Conservation (phyloP, 768 basidiomycete genomes). For the Floccularia luteovirens region DNA sequence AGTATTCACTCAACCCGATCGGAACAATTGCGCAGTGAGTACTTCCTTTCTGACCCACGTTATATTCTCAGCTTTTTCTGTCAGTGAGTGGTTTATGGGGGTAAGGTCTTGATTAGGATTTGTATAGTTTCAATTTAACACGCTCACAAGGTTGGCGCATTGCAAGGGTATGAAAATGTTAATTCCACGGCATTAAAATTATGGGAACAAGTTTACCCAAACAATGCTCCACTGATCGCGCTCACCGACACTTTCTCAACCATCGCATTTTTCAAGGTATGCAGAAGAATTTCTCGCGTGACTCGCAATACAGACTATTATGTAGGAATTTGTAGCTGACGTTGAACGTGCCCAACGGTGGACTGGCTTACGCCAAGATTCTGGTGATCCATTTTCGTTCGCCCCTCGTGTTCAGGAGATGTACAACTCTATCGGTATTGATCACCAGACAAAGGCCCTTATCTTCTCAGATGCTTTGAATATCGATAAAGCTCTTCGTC, state of each 20-base stretch:
- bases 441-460: constrained; percentile 56
- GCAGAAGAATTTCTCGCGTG: constrained; percentile 1
- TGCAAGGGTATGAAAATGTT: constrained; percentile 74
- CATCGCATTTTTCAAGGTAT: constrained; percentile 72
- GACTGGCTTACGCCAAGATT: constrained; percentile 87
- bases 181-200: constrained; percentile 71
- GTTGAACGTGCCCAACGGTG: constrained; percentile 61
- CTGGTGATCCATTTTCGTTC: constrained; percentile 83
- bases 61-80: constrained; percentile 1
- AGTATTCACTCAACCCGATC: constrained; percentile 54
- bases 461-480: constrained; percentile 83
- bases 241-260: constrained; percentile 96
- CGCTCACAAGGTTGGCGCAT: constrained; percentile 58
- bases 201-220: constrained; percentile 75
- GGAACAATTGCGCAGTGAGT: constrained; percentile 87
- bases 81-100: constrained; percentile 89
- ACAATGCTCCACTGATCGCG: constrained; percentile 52
- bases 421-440: constrained; percentile 66
- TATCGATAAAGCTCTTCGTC: constrained; percentile 57
- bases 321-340: constrained; percentile 50
- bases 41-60: constrained; percentile 4
- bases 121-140: not conserved
- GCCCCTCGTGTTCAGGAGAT: constrained; percentile 64
- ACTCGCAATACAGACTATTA: not conserved
- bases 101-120: constrained; percentile 27